Evolutionary conservation across 176 grass and related monocot genomes (phyloP).

Genomic region (Oryza rufipogon): DNA sequence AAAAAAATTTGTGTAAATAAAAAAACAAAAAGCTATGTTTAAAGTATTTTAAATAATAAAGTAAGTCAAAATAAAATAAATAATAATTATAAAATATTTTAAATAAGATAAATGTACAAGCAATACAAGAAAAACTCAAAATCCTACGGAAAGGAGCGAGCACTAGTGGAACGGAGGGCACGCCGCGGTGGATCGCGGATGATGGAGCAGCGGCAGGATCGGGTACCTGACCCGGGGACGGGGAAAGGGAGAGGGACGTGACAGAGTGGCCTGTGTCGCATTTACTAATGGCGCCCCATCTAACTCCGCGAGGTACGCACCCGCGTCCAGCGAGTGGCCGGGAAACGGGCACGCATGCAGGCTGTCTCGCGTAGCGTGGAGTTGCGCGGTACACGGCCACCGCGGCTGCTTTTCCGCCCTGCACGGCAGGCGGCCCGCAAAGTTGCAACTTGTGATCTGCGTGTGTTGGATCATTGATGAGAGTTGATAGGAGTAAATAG

Average conservation of each 20-base stretch:
- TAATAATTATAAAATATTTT: too few relatives aligned
- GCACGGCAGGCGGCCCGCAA: not conserved
- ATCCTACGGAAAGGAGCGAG: too few relatives aligned
- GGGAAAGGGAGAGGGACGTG: not conserved
- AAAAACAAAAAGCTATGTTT: too few relatives aligned
- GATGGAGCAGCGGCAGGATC: too few relatives aligned
- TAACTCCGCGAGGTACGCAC: not conserved
- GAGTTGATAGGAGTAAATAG: not conserved
- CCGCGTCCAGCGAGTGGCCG: constrained; percentile 2
- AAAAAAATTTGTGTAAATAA: too few relatives aligned
- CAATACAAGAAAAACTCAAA: too few relatives aligned
- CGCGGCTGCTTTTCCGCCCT: not conserved
- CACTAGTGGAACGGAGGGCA: too few relatives aligned
- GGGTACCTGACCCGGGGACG: not conserved
- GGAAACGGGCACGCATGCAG: constrained; percentile 28
- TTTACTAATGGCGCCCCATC: constrained; percentile 28
- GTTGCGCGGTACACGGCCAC: not conserved
- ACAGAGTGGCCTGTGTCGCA: not conserved
- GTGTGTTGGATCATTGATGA: not conserved
- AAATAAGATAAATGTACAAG: rapidly evolving
- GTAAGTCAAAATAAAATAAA: too few relatives aligned
- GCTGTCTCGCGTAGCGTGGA: not conserved
- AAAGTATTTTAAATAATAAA: too few relatives aligned
- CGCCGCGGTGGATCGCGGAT: too few relatives aligned
- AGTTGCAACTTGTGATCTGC: not conserved